Base-by-base conservation (phyloP, 352 stramenopile genomes). In the Phytophthora ramorum region DNA sequence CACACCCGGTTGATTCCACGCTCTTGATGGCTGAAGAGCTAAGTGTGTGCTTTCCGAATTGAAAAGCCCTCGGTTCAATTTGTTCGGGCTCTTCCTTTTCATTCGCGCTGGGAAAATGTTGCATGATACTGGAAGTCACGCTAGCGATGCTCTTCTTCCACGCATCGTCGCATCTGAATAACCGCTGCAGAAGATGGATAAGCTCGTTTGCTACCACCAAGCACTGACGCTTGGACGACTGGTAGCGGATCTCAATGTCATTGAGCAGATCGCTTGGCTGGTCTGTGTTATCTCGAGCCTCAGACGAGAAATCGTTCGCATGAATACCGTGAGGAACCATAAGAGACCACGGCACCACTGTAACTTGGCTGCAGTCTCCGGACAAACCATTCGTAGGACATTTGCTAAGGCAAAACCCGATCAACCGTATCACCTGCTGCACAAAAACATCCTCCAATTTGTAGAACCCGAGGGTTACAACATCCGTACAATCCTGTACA, bases 351-450 rank as follows among this genome's bases (percentile, higher is more conserved):
- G 70, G 73, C 3, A 79, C 28, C 1, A 43, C 20, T 17, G 34
- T 1, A n/a, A 24, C 2, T 41, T 62, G 26, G 9, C 30, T 52
- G 1, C 1, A 40, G 17, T 47, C 30, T 48, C 5, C 9, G 22
- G 5, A 19, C 45, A 51, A n/a, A 30, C 41, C 47, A n/a, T n/a
- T 43, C n/a, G 46, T 22, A n/a, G 60, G 58, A 20, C 71, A 80
- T 37, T 65, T 75, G 38, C 22, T 70, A 3, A 71, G n/a, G 26
- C 71, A 75, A 30, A 82, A 86, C 3, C 81, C 79, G 37, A 87
- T 72, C n/a, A 74, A 61, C 9, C 76, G 55, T n/a, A 87, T 35
- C 13, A 87, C 12, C 32, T 90, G 79, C 17, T 81, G 81, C 0
- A 81, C 66, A 30, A 88, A 83, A 24, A 70, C 20, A 37, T 74